Base-by-base conservation (phyloP, 164 flowering plant species). In the Dillenia suffruticosa region DNA sequence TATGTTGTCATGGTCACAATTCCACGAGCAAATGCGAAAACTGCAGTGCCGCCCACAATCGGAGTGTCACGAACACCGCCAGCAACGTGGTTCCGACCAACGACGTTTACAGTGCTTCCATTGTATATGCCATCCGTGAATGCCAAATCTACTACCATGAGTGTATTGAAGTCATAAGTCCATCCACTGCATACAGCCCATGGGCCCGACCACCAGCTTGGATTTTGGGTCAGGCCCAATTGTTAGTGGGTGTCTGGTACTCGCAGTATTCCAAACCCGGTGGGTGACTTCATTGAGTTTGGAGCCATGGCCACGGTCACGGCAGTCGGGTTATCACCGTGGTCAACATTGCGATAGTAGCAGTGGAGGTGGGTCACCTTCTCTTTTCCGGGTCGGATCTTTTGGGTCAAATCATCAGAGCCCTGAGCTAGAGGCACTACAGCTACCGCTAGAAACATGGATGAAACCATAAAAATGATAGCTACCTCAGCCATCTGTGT, bases 1-100 rank as follows among this genome's bases (percentile, higher is more conserved):
- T 75, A 14, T 0, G 82, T 77, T 8, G 63, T 45, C 0, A 76
- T 76, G 0, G 61, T 46, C 5, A 71, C 89, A 24, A 64, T 60
- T 0, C 89, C 86, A 15, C 84, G 76, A 0, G 85, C 84, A 46
- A 82, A 16, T 46, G 82, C 66, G 68, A 82, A 82, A 55, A 67
- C 19, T 13, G 81, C 86, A 1, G 81, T 77, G 1, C 86, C 84
- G 7, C 83, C 83, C 12, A 80, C 68, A 24, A 82, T 56, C 0
- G 86, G 79, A 70, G 82, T 57, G 64, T 84, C 89, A 0, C 83
- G 65, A 14, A 72, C 68, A 12, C 68, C 59, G 13, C 61, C 40
- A 51, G 63, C 1, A 0, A 59, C 67, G 50, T 58, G 44, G 56
- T 82, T 82, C 57, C 71, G 61, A 9, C 83, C 87, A 0, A 79